Conservation (phyloP, 345 rosid genomes). For the Populus davidiana region DNA sequence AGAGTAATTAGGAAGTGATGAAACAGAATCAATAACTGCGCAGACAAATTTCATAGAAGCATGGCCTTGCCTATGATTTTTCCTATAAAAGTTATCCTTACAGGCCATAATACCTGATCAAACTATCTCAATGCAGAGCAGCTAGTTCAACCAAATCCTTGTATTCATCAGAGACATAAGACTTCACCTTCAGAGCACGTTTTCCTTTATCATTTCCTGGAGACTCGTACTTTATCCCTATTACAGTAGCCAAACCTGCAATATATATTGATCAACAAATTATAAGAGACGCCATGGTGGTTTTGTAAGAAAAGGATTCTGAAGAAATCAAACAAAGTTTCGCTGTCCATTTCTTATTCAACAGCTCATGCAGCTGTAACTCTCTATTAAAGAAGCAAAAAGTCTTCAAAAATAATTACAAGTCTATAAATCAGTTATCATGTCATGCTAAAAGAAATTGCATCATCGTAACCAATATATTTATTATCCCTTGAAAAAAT, state of each 20-base stretch:
- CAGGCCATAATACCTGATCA: background rate
- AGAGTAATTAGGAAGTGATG: no score
- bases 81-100: background rate
- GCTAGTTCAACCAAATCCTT: slow-evolving; percentile 56
- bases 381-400: background rate
- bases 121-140: slow-evolving; percentile 42
- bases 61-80: background rate
- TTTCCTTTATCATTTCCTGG: slow-evolving; percentile 40
- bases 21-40: background rate
- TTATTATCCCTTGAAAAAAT: background rate
- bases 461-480: background rate
- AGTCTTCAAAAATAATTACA: background rate
- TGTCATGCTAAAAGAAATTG: background rate
- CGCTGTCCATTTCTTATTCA: background rate
- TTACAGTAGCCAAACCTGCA: slow-evolving; percentile 77
- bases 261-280: background rate
- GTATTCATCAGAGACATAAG: slow-evolving; percentile 67
- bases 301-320: no score
- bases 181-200: slow-evolving; percentile 60
- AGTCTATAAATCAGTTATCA: background rate
- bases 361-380: background rate
- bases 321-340: background rate
- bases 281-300: background rate
- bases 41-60: background rate
- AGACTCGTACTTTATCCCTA: slow-evolving; percentile 70